Conservation (phyloP, 148 eudicot genomes). For the Mesembryanthemum crystallinum region DNA sequence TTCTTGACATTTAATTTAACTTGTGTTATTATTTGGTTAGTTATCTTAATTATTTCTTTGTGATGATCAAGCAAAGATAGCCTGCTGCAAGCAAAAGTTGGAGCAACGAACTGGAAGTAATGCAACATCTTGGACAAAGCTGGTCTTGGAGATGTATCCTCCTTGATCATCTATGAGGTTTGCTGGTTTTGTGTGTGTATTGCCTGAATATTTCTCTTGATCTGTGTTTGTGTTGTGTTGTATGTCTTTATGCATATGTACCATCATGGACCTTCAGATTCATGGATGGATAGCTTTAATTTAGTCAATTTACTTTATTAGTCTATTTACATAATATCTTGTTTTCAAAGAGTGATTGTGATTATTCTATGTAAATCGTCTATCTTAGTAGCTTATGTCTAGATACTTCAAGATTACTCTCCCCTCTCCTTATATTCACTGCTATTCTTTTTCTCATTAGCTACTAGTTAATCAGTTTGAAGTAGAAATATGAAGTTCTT, state of each 20-base stretch:
- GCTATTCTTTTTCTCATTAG: too few species aligned
- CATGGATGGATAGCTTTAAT: not conserved
- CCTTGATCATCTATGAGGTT: conserved; percentile 76
- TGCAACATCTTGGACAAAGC: conserved; percentile 64
- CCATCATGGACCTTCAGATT: not conserved
- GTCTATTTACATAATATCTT: not conserved
- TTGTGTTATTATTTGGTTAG: not conserved
- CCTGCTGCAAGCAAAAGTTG: conserved; percentile 82
- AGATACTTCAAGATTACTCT: not conserved
- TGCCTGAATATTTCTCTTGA: not conserved
- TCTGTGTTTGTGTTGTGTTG: not conserved
- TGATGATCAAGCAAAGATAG: conserved; percentile 87
- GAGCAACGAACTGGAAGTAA: conserved; percentile 33
- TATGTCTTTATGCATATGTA: not conserved
- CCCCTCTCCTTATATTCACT: too few species aligned
- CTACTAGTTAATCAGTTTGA: too few species aligned
- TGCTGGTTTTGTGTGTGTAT: not conserved
- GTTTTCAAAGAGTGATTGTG: not conserved
- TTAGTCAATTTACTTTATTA: not conserved
- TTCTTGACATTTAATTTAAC: not conserved
- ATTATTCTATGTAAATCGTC: not conserved
- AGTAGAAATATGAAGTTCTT: too few species aligned
- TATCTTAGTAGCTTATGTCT: too few species aligned
- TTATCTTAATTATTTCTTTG: conserved; percentile 23
- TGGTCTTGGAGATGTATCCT: conserved; percentile 81